Base-by-base conservation (phyloP, 78 protist species). In the Isochrysis galbana region DNA sequence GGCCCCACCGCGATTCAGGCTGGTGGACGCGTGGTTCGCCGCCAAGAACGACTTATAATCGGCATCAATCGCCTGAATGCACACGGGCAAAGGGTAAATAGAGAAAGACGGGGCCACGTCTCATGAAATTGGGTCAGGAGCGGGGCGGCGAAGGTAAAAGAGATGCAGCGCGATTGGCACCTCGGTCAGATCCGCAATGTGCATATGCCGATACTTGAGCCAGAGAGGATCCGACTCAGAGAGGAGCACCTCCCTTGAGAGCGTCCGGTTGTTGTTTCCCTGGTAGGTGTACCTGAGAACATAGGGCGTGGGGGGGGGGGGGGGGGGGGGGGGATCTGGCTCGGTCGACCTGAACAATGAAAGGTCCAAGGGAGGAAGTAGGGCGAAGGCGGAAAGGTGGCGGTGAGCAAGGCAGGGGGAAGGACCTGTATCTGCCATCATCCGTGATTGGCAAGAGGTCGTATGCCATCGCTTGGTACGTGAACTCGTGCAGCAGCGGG, bases 381-480 rank as follows among this genome's bases (percentile, higher is more conserved):
- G n/a, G n/a, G n/a, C n/a, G n/a, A n/a, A n/a, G n/a, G n/a, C n/a
- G n/a, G n/a, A n/a, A n/a, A n/a, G n/a, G n/a, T n/a, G n/a, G n/a
- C n/a, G n/a, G n/a, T n/a, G n/a, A n/a, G n/a, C n/a, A n/a, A n/a
- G n/a, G n/a, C n/a, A n/a, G n/a, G n/a, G n/a, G n/a, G n/a, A n/a
- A n/a, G n/a, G n/a, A n/a, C n/a, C 23, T 3, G 74, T 61, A 61
- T 7, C 74, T 3, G 74, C 26, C 74, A 32, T 11, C 74, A 7
- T 61, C n/a, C 4, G 23, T 32, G n/a, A 23, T 10, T 7, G 74
- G 32, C 34, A 96, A 93, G 36, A 96, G 36, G 91, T 96, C 98
- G 82, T 94, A 93, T 45, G 90, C 90, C 97, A 97, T 96, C 46
- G 97, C 97, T 48, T 97, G 97, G 93, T 97, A 97, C 72, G 97